Conservation (phyloP, 2,329 filamentous ascomycete genomes). For the Calonectria hawksworthii region DNA sequence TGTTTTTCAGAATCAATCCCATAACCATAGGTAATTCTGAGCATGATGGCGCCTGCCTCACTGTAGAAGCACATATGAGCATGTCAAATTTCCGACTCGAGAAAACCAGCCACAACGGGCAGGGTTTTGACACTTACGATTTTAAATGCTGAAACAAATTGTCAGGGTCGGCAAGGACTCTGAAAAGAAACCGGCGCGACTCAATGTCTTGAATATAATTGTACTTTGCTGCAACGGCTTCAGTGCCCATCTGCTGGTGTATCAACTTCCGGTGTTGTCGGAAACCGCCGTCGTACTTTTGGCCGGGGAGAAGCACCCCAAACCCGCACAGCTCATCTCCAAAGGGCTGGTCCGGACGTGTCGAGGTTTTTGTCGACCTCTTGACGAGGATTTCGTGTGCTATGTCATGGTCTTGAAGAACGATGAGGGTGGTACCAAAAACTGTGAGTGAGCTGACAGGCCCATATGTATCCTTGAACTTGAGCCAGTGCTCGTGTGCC, state of each 20-base stretch:
- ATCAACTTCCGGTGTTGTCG: background rate
- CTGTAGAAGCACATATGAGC: background rate
- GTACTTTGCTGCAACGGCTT: background rate
- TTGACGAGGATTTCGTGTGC: background rate
- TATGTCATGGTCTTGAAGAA: background rate
- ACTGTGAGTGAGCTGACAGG: background rate
- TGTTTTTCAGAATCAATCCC: background rate
- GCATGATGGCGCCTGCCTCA: background rate
- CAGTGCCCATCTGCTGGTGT: background rate
- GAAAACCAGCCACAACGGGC: background rate
- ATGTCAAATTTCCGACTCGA: background rate
- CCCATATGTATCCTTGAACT: background rate
- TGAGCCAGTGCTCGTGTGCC: background rate
- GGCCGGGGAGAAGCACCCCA: background rate
- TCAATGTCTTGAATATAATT: background rate
- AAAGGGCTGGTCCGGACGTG: background rate
- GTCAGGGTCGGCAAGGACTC: background rate
- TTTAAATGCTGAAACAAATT: background rate
- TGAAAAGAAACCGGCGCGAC: background rate
- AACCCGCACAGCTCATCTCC: background rate
- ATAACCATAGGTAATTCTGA: background rate
- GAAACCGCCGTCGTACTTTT: background rate
- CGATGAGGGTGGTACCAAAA: background rate
- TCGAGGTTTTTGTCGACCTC: background rate
- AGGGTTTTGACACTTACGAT: background rate